Evolutionary conservation across 495 filamentous ascomycete species (phyloP).

Genomic region (Lepidopterella palustris): DNA sequence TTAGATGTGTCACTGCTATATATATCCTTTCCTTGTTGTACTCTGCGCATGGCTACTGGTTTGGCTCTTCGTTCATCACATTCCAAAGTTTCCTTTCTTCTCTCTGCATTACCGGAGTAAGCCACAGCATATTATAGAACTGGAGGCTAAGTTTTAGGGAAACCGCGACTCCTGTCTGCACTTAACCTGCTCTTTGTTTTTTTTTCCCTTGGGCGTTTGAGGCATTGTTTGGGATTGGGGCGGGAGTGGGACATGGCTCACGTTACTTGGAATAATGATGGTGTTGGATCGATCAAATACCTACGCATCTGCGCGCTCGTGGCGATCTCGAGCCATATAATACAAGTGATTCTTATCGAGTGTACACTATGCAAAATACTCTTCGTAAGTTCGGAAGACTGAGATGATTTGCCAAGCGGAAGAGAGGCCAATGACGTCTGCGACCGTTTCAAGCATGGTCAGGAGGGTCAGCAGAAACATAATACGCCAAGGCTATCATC

Average conservation of each 20-base stretch:
- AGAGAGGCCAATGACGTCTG: constrained; percentile 2
- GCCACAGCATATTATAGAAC: constrained; percentile 10
- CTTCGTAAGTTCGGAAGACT: too few relatives aligned
- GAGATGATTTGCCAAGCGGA: too few relatives aligned
- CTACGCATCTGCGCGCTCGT: too few relatives aligned
- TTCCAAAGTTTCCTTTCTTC: constrained; percentile 2
- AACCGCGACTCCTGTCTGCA: constrained; percentile 11
- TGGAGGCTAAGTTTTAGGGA: constrained; percentile 1
- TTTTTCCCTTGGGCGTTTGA: constrained; percentile 7
- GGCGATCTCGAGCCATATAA: too few relatives aligned
- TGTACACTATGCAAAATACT: too few relatives aligned
- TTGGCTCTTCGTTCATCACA: background rate
- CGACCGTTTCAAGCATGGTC: too few relatives aligned
- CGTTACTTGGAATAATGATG: background rate
- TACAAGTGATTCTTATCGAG: too few relatives aligned
- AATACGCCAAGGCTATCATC: background rate
- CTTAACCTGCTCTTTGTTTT: constrained; percentile 14
- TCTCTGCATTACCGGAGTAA: constrained; percentile 20
- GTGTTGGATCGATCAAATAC: too few relatives aligned
- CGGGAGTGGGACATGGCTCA: background rate
- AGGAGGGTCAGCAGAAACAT: background rate
- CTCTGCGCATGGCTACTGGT: constrained; percentile 14
- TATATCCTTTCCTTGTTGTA: constrained; percentile 7
- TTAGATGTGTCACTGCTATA: constrained; percentile 48
- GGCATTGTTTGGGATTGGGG: constrained; percentile 3